Evolutionary conservation across 2,329 filamentous ascomycete genomes (phyloP), one percentile per base, ranked within the genome.

Genomic region (Sclerotinia minor): DNA sequence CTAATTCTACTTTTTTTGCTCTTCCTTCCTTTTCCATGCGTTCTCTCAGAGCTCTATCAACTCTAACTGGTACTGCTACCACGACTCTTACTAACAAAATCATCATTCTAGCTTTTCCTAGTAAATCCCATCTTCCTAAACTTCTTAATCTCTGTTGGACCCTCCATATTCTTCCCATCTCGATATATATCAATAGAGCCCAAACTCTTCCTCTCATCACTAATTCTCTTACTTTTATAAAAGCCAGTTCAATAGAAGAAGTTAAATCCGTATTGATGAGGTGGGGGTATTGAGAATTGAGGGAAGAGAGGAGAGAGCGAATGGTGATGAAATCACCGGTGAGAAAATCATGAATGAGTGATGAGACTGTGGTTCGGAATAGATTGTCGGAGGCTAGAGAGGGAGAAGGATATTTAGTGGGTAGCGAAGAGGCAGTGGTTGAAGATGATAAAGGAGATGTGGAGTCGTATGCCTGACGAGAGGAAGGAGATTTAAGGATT

Each of bases 341-440:
- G 68, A 80, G 77, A 60, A 80, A 80, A 71, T 80, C 79, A 21
- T 79, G 74, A 7, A 80, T 72, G 52, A 80, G 77, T 24, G 76
- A 74, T 61, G 78, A 77, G 44, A 80, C 78, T 0, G 78, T 78
- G 38, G 74, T 74, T 47, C 76, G 75, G 65, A 80, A 80, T 21
- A 61, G 29, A 6, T 61, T 61, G 5, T 61, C 58, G 1, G 58
- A 35, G 21, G 44, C 44, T 49, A 61, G 17, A 3, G 53, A 50
- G 0, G 44, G 64, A 21, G 54, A 65, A 1, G 78, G 79, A 64
- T 79, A 74, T 59, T 79, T 77, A 64, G 76, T 77, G n/a, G 76
- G 76, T 21, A 79, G 72, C 68, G 78, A 79, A 64, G 73, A 73
- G 21, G 76, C 77, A 67, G 75, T 75, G 64, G 75, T 73, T 19